A percentile compares a stretch with the other conserved stretches of the same genome.
Evolutionary conservation across 768 basidiomycete species (phyloP).

Genomic region (Tylopilus subfusipes): DNA sequence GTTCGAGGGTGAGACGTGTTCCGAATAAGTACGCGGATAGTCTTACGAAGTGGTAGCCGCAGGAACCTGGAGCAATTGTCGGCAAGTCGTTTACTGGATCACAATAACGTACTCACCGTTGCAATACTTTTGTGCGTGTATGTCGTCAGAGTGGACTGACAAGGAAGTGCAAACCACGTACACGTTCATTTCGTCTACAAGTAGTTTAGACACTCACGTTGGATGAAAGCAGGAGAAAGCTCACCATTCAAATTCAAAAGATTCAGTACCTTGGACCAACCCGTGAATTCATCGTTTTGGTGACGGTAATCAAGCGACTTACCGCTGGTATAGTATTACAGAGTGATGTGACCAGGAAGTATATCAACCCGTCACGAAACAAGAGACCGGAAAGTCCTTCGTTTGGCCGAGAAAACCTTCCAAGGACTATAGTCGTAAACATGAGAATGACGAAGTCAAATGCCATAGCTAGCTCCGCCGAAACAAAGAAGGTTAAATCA

Average conservation of each 20-base stretch:
- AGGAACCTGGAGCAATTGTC: slow-evolving; percentile 43
- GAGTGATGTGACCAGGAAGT: slow-evolving; percentile 61
- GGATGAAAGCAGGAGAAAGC: neutral
- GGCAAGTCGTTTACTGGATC: neutral
- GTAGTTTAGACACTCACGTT: neutral
- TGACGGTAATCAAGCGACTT: slow-evolving; percentile 20
- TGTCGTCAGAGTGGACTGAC: slow-evolving; percentile 1
- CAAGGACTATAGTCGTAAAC: slow-evolving; percentile 52
- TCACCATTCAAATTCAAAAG: slow-evolving; percentile 26
- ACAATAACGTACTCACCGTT: slow-evolving; percentile 13
- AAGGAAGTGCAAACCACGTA: slow-evolving; percentile 2
- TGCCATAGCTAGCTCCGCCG: slow-evolving; percentile 50
- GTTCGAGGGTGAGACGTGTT: slow-evolving; percentile 5
- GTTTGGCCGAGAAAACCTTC: slow-evolving; percentile 44
- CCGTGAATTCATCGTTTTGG: neutral
- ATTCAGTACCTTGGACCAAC: slow-evolving; percentile 22
- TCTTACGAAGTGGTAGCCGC: slow-evolving; percentile 62
- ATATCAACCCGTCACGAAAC: slow-evolving; percentile 71
- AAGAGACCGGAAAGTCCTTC: slow-evolving; percentile 62
- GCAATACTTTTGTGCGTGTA: slow-evolving; percentile 15
- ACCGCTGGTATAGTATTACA: slow-evolving; percentile 69
- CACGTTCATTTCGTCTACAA: slow-evolving; percentile 27
- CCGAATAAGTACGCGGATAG: neutral
- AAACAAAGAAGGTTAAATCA: neutral
- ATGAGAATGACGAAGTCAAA: slow-evolving; percentile 62